These are phyloP conservation scores for Juglanconis juglandina DNA, from an alignment of 2,329 filamentous ascomycete genomes.

Conservation along the genomic window DNA sequence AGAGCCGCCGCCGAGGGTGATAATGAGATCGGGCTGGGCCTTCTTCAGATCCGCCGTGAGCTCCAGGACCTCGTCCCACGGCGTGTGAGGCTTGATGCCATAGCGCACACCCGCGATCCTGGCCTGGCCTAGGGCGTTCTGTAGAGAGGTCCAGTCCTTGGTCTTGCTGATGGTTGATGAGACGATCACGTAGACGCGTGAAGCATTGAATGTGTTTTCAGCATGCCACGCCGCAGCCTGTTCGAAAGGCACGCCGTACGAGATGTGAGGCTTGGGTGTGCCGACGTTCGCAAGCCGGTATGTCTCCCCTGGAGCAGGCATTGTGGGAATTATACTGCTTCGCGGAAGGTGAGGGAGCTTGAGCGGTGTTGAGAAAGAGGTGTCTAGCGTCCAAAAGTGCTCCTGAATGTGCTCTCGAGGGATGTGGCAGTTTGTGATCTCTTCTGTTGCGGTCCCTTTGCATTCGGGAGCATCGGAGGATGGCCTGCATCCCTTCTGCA, in stretches of 20 bases:
- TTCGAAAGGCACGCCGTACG: constrained; percentile 16
- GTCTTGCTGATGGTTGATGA: constrained; percentile 19
- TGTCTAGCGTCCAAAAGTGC: no score
- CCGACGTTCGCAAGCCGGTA: not conserved
- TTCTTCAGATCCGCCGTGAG: constrained; percentile 10
- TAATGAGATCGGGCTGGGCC: constrained; percentile 13
- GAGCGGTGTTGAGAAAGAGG: no score
- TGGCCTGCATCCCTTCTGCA: no score
- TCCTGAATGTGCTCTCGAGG: no score
- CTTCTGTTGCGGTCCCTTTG: no score
- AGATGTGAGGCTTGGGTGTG: constrained; percentile 10
- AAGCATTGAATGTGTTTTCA: constrained; percentile 6
- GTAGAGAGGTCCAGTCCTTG: constrained; percentile 15
- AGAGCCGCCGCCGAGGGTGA: constrained; percentile 21
- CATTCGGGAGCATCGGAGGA: no score
- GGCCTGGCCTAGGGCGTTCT: constrained; percentile 1
- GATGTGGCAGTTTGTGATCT: no score
- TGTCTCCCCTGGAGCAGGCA: not conserved
- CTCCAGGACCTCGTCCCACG: constrained; percentile 17
- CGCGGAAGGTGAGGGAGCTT: no score
- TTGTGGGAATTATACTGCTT: not conserved
- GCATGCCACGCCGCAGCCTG: constrained; percentile 15
- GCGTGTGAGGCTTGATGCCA: constrained; percentile 21
- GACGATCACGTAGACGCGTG: constrained; percentile 18
- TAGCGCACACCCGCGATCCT: constrained; percentile 15